A percentile compares a stretch with the other conserved stretches of the same genome.
phyloP scores from a whole-genome alignment of 495 filamentous ascomycete species.

The Friedmanniomyces simplex region DNA sequence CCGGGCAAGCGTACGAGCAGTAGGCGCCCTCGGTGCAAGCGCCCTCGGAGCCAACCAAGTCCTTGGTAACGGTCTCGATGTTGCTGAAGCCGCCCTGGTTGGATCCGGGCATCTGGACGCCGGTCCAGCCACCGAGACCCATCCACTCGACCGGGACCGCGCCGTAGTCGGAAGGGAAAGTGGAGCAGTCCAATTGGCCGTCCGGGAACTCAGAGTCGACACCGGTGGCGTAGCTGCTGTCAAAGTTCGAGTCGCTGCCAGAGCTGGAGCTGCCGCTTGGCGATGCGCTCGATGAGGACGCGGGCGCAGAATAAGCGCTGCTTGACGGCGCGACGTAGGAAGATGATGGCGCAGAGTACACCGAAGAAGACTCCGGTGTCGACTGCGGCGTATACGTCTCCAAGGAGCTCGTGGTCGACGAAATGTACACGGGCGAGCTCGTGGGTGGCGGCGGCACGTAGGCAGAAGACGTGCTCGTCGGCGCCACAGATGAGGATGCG shows the following conservation, averaged over 20 bases:
- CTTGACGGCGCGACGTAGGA: constrained; percentile 1
- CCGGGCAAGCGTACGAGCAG: constrained; percentile 90
- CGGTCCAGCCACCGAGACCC: constrained; percentile 63
- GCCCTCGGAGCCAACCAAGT: constrained; percentile 36
- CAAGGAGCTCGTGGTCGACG: background rate
- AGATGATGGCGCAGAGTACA: background rate
- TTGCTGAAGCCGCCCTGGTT: constrained; percentile 40
- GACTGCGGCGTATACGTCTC: background rate
- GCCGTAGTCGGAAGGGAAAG: constrained; percentile 77
- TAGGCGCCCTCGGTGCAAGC: constrained; percentile 45
- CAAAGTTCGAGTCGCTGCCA: constrained; percentile 5
- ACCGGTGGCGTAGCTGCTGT: constrained; percentile 25
- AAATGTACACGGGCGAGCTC: background rate
- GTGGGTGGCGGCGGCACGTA: constrained; percentile 1
- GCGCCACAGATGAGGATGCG: constrained; percentile 4
- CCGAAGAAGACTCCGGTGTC: background rate
- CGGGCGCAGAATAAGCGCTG: background rate
- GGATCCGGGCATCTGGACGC: constrained; percentile 54
- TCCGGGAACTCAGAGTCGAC: constrained; percentile 65
- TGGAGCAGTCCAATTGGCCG: constrained; percentile 57
- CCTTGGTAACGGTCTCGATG: constrained; percentile 43
- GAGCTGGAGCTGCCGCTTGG: background rate
- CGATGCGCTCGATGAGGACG: background rate
- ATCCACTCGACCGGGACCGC: constrained; percentile 61
- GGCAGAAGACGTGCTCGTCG: background rate